Percentiles rank a stretch among this genome's conserved stretches.
Conservation (phyloP, 2,329 filamentous ascomycete genomes). For the Hypoxylon sp. region DNA sequence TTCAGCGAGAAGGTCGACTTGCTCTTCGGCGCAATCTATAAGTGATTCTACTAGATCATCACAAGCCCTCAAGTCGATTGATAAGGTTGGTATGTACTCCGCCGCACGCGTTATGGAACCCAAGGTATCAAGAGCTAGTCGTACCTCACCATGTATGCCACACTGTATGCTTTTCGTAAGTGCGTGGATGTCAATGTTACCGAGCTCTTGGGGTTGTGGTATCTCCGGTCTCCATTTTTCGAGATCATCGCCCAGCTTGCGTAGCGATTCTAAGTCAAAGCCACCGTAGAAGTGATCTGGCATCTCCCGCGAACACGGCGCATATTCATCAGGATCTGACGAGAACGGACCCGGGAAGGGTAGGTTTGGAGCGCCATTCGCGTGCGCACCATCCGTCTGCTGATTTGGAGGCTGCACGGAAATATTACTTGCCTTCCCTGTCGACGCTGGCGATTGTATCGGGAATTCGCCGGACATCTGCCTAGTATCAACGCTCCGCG, state of each 20-base stretch:
- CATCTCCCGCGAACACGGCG: conserved; percentile 66
- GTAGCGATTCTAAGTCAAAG: conserved; percentile 76
- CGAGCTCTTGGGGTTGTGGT: conserved; percentile 82
- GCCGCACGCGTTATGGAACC: conserved; percentile 75
- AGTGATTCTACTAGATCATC: conserved; percentile 91
- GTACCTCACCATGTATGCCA: conserved; percentile 90
- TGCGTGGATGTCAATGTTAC: conserved; percentile 90
- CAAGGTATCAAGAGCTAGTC: conserved; percentile 88
- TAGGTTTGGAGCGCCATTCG: conserved; percentile 48
- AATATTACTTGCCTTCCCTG: conserved; percentile 59
- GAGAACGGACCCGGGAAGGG: conserved; percentile 57
- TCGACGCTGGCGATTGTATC: conserved; percentile 63
- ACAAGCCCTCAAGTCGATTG: conserved; percentile 78
- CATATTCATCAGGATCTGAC: conserved; percentile 67
- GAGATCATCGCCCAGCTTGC: conserved; percentile 76
- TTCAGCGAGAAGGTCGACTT: conserved; percentile 86
- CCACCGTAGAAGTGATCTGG: conserved; percentile 76
- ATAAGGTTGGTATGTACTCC: conserved; percentile 73
- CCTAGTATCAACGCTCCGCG: conserved; percentile 65
- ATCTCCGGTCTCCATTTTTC: conserved; percentile 79
- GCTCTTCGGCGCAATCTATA: conserved; percentile 91
- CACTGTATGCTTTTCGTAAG: conserved; percentile 91
- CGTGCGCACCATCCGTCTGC: conserved; percentile 50
- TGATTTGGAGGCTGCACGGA: conserved; percentile 57
- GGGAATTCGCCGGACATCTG: conserved; percentile 60